A percentile compares a stretch with the other conserved stretches of the same genome.
Conservation (phyloP, 2,329 filamentous ascomycete genomes). For the Diaporthe vaccinii region DNA sequence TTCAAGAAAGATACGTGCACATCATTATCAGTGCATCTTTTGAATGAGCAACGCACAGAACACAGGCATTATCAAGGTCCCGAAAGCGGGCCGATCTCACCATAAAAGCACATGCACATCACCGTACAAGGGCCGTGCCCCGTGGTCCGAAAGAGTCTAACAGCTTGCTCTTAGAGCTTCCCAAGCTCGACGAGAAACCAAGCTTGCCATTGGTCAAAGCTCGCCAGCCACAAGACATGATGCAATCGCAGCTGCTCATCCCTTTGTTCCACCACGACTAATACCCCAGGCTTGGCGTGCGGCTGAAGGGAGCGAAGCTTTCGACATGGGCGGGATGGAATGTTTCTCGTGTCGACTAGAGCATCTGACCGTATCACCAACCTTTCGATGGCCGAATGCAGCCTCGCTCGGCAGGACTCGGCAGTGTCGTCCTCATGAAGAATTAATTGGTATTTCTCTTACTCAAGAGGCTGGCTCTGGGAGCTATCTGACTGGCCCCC, state of each 20-base stretch:
- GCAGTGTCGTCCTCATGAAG: background rate
- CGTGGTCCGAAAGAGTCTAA: background rate
- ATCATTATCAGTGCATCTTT: conserved; percentile 1
- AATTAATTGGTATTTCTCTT: background rate
- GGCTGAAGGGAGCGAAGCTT: background rate
- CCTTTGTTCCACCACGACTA: conserved; percentile 23
- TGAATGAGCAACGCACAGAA: background rate
- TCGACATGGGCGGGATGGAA: no score
- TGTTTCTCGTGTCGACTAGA: conserved; percentile 1
- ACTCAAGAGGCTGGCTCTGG: background rate
- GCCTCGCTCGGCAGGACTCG: background rate
- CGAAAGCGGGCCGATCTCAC: background rate
- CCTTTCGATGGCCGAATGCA: background rate
- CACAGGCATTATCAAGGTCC: background rate
- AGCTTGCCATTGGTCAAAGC: conserved; percentile 16
- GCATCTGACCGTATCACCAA: background rate
- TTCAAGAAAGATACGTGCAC: conserved; percentile 3
- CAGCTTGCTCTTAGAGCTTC: background rate
- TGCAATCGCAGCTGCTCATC: conserved; percentile 3
- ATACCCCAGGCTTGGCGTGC: conserved; percentile 17
- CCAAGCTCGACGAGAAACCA: background rate
- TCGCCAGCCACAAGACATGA: background rate
- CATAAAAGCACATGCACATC: background rate
- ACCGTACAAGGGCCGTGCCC: background rate
- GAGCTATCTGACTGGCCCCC: background rate